These are phyloP conservation scores for Candida khao-thaluensis DNA, from an alignment of 805 yeast genomes.

Conservation along the genomic window DNA sequence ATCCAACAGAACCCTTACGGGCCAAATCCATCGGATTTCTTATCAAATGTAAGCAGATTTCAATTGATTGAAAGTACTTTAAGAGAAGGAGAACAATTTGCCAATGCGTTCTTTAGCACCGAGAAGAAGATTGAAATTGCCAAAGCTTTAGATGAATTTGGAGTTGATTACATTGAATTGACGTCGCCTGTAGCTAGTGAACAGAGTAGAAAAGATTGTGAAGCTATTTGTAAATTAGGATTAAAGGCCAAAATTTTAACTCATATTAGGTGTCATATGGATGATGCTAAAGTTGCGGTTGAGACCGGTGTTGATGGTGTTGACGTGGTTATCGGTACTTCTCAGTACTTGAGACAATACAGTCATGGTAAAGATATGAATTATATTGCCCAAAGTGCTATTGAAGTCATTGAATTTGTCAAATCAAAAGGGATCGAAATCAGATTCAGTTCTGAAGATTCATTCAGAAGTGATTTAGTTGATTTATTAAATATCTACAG, in stretches of 20 bases:
- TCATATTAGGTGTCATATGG: slow-evolving; percentile 62
- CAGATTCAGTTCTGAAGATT: slow-evolving; percentile 58
- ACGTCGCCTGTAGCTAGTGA: slow-evolving; percentile 62
- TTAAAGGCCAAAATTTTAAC: slow-evolving; percentile 58
- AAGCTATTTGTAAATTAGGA: slow-evolving; percentile 58
- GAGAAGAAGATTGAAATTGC: slow-evolving; percentile 59
- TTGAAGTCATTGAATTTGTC: slow-evolving; percentile 59
- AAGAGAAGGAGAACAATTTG: slow-evolving; percentile 65
- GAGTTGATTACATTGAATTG: slow-evolving; percentile 59
- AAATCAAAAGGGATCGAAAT: slow-evolving; percentile 60
- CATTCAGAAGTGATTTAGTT: slow-evolving; percentile 59
- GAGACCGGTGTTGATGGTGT: slow-evolving; percentile 66
- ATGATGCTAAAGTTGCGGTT: slow-evolving; percentile 58
- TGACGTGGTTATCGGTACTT: slow-evolving; percentile 60
- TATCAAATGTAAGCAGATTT: slow-evolving; percentile 54
- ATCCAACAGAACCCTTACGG: slow-evolving; percentile 50
- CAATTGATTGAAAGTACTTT: slow-evolving; percentile 57
- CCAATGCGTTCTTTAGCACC: slow-evolving; percentile 58
- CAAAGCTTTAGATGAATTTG: slow-evolving; percentile 59
- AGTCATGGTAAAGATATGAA: slow-evolving; percentile 63
- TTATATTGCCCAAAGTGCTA: slow-evolving; percentile 54
- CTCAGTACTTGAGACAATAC: slow-evolving; percentile 54
- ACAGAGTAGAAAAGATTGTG: slow-evolving; percentile 57
- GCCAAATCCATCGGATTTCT: slow-evolving; percentile 56
- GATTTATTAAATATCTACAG: slow-evolving; percentile 58